These are phyloP conservation scores for Gymnopilus dilepis DNA, from an alignment of 768 basidiomycete species.

Conservation along the genomic window DNA sequence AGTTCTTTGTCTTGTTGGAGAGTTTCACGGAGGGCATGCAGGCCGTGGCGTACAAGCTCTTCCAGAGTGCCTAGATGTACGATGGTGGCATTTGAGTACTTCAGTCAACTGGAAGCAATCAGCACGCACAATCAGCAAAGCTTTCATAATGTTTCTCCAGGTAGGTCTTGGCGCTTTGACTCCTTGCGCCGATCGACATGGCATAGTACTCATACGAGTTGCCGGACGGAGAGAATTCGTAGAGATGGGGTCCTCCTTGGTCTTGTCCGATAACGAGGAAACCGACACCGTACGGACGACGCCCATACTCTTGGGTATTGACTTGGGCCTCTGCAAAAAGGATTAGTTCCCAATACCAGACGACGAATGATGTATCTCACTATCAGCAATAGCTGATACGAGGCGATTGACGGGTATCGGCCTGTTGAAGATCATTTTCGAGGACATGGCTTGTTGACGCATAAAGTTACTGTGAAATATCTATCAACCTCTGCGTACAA, in stretches of 20 bases:
- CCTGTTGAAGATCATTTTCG: constrained; percentile 93
- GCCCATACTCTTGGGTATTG: constrained; percentile 98
- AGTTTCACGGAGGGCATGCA: constrained; percentile 94
- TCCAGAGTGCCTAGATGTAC: constrained; percentile 71
- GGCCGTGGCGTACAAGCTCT: constrained; percentile 89
- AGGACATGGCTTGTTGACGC: constrained; percentile 97
- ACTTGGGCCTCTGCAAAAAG: constrained; percentile 86
- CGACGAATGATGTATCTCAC: constrained; percentile 52
- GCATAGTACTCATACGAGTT: constrained; percentile 98
- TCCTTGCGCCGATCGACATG: constrained; percentile 97
- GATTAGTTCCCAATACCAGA: background rate
- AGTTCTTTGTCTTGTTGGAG: constrained; percentile 99
- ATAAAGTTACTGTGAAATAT: constrained; percentile 83
- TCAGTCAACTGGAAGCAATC: background rate
- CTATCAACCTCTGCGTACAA: background rate
- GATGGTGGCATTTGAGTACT: background rate
- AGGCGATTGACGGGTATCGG: constrained; percentile 94
- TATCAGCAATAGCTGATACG: constrained; percentile 93
- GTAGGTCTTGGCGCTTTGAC: constrained; percentile 98
- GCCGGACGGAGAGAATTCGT: constrained; percentile 97
- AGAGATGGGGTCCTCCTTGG: constrained; percentile 96
- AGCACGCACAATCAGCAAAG: constrained; percentile 78
- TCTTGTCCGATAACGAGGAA: constrained; percentile 98
- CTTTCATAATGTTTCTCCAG: constrained; percentile 92
- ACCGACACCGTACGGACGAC: constrained; percentile 97